Evolutionary conservation across 495 filamentous ascomycete species (phyloP).

Genomic region (Xylaria acuta): DNA sequence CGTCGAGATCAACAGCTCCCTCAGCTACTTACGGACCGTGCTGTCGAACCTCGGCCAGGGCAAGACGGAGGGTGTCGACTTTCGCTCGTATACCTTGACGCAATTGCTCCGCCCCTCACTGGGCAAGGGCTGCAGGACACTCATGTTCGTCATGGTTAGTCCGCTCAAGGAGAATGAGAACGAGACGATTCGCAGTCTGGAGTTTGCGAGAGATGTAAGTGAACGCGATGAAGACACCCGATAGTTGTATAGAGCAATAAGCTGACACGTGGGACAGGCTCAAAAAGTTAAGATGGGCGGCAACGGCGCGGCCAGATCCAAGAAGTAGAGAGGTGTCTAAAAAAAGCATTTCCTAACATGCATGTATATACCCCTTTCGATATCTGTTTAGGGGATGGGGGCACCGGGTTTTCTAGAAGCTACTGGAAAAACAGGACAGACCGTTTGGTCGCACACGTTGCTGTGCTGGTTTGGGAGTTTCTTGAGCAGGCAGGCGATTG

Average conservation of each 20-base stretch:
- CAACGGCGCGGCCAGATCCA: slow-evolving; percentile 27
- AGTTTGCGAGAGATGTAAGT: slow-evolving; percentile 91
- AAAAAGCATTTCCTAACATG: not conserved
- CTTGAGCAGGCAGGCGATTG: slow-evolving; percentile 18
- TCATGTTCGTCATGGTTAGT: slow-evolving; percentile 99
- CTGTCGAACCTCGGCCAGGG: slow-evolving; percentile 89
- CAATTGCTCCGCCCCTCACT: slow-evolving; percentile 95
- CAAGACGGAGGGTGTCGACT: slow-evolving; percentile 87
- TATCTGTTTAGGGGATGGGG: not conserved
- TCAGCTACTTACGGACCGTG: slow-evolving; percentile 93
- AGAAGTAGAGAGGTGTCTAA: slow-evolving; percentile 27
- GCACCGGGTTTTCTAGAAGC: not conserved
- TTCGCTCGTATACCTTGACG: slow-evolving; percentile 95
- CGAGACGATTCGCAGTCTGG: slow-evolving; percentile 93
- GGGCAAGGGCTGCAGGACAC: slow-evolving; percentile 93
- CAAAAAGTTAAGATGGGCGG: slow-evolving; percentile 45
- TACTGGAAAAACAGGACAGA: not conserved
- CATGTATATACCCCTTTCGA: slow-evolving; percentile 21
- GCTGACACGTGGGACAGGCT: slow-evolving; percentile 34
- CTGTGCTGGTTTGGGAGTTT: slow-evolving; percentile 12
- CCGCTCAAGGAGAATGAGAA: slow-evolving; percentile 88
- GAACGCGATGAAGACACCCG: not conserved
- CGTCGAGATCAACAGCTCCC: slow-evolving; percentile 93
- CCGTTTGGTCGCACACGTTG: not conserved
- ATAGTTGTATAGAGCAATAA: not conserved